A percentile compares a stretch with the other conserved stretches of the same genome.
phyloP scores from a whole-genome alignment of 2,329 filamentous ascomycete species.

The Thielaviopsis ethacetica region DNA sequence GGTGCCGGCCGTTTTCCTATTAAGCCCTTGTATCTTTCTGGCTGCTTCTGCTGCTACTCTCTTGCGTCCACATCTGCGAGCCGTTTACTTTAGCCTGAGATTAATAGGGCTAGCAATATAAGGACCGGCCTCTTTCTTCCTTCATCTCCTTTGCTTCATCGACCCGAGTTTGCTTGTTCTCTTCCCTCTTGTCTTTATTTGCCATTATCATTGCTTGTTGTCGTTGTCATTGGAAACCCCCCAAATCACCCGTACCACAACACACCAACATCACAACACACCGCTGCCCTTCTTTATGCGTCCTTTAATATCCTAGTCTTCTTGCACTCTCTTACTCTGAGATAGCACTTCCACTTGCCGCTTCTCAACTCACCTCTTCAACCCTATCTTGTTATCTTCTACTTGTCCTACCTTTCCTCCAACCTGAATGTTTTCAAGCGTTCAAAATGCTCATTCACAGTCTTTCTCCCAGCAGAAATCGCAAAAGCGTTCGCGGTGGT shows the following conservation, averaged over 20 bases:
- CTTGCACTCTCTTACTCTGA: neutral
- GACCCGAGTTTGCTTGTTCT: neutral
- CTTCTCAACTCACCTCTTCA: neutral
- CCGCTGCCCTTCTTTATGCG: neutral
- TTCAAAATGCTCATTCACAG: neutral
- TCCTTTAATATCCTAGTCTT: conserved; percentile 2
- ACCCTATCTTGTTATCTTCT: neutral
- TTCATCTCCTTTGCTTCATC: neutral
- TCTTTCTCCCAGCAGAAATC: neutral
- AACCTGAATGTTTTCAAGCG: neutral
- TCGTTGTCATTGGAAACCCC: neutral
- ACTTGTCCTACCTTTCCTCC: neutral
- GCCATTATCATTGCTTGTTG: neutral
- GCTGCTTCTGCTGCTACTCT: neutral
- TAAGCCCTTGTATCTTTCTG: neutral
- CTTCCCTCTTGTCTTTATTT: neutral
- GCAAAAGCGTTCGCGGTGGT: conserved; percentile 1
- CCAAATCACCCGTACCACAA: neutral
- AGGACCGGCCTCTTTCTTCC: neutral
- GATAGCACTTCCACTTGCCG: neutral
- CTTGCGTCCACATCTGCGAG: neutral
- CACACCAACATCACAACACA: neutral
- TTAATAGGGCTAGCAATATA: neutral
- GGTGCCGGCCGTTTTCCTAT: neutral
- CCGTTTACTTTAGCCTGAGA: neutral